Evolutionary conservation across 2,329 filamentous ascomycete species (phyloP).

Genomic region (Myriosclerotinia scirpicola): DNA sequence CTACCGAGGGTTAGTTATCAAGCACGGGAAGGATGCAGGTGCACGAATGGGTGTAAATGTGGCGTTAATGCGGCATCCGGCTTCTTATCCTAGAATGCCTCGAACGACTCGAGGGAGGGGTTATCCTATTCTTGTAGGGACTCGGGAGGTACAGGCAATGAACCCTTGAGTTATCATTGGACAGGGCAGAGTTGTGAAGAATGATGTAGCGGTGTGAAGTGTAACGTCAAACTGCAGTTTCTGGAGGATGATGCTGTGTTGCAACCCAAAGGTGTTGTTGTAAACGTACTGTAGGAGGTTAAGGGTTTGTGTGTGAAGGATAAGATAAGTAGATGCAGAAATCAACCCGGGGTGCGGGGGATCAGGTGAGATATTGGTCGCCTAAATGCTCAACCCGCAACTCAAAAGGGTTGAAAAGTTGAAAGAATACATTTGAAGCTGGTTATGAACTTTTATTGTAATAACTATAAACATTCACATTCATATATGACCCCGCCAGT

Average conservation of each 20-base stretch:
- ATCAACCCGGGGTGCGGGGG: not conserved
- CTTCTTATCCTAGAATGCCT: not conserved
- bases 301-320: not conserved
- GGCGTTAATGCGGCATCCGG: not conserved
- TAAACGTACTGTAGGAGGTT: conserved; percentile 8
- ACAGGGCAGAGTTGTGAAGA: not conserved
- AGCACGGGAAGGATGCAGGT: conserved; percentile 1
- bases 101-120: not conserved
- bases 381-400: not conserved
- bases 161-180: not conserved
- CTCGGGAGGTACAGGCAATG: not conserved
- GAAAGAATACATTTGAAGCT: not conserved
- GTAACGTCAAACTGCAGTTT: not conserved
- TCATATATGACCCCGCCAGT: too few relatives aligned
- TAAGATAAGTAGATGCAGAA: not conserved
- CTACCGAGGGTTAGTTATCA: conserved; percentile 14
- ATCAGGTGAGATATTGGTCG: not conserved
- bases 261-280: conserved; percentile 7
- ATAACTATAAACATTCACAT: too few relatives aligned
- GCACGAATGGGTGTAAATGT: conserved; percentile 1
- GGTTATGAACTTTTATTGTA: too few relatives aligned
- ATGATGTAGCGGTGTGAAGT: conserved; percentile 11
- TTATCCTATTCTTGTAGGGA: not conserved
- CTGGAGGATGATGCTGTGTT: not conserved
- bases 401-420: not conserved